These are phyloP conservation scores for Puccinia triticina DNA, from an alignment of 1,284 basidiomycete species.

Conservation along the genomic window DNA sequence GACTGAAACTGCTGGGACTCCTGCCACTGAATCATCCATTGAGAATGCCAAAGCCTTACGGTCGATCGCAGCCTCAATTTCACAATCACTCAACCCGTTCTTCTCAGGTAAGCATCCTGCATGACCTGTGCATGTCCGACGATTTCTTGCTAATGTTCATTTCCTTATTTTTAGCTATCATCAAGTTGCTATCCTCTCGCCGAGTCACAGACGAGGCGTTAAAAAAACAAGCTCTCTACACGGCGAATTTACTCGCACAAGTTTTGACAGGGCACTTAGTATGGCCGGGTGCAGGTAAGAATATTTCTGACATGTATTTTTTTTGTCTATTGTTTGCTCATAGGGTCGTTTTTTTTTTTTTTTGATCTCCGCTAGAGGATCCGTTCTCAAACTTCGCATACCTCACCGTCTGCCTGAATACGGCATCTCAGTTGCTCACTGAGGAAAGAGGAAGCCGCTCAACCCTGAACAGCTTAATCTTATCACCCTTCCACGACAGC, in stretches of 20 bases:
- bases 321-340: conserved; percentile 44
- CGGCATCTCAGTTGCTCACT: conserved; percentile 74
- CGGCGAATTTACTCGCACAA: conserved; percentile 72
- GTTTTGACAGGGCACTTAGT: conserved; percentile 75
- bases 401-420: conserved; percentile 72
- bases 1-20: neutral
- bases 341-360: conserved; percentile 1
- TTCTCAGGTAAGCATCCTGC: conserved; percentile 72
- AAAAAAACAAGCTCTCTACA: conserved; percentile 74
- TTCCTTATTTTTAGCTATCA: conserved; percentile 67
- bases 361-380: conserved; percentile 49
- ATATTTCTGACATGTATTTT: conserved; percentile 52
- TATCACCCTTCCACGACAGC: conserved; percentile 73
- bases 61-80: conserved; percentile 78
- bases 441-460: conserved; percentile 65
- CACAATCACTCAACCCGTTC: conserved; percentile 76
- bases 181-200: conserved; percentile 78
- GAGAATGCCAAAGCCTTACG: conserved; percentile 76
- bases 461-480: conserved; percentile 78
- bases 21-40: conserved; percentile 46
- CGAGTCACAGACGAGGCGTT: conserved; percentile 76
- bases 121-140: neutral
- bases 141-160: neutral
- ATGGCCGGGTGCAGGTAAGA: conserved; percentile 67
- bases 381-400: conserved; percentile 59